Evolutionary conservation across 176 grass and related monocot genomes (phyloP).

Genomic region (Oryza coarctata): DNA sequence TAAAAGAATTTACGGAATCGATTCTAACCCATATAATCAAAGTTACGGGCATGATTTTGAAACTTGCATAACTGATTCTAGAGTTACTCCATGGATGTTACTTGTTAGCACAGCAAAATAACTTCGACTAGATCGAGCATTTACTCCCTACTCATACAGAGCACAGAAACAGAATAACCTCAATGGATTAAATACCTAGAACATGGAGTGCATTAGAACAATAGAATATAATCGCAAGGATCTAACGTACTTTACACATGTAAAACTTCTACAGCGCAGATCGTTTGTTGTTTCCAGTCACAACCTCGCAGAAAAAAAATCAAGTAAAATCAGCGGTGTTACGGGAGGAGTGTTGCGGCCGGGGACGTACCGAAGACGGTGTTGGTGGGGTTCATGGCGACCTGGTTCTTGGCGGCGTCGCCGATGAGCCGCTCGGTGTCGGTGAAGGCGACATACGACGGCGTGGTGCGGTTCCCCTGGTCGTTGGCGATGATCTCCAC

Average conservation of each 20-base stretch:
- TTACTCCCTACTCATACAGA: background rate
- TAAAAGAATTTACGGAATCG: background rate
- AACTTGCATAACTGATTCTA: background rate
- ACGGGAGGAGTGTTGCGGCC: background rate
- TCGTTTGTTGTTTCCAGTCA: background rate
- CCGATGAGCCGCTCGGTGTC: conserved; percentile 84
- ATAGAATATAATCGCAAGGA: background rate
- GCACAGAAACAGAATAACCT: background rate
- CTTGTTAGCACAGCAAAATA: background rate
- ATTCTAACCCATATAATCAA: background rate
- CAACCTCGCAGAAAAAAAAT: background rate
- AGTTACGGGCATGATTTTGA: no score
- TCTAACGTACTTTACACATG: background rate
- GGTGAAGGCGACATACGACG: conserved; percentile 84
- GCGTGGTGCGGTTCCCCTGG: conserved; percentile 87
- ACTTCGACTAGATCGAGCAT: background rate
- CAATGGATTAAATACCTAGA: no score
- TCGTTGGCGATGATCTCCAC: conserved; percentile 97
- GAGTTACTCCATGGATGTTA: background rate
- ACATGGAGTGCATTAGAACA: background rate
- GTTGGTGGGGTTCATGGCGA: conserved; percentile 94
- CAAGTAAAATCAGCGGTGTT: background rate
- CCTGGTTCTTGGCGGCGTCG: conserved; percentile 91
- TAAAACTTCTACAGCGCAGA: background rate
- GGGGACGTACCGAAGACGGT: conserved; percentile 73